Conservation (phyloP, 2,329 filamentous ascomycete genomes). For the Knufia fluminis region DNA sequence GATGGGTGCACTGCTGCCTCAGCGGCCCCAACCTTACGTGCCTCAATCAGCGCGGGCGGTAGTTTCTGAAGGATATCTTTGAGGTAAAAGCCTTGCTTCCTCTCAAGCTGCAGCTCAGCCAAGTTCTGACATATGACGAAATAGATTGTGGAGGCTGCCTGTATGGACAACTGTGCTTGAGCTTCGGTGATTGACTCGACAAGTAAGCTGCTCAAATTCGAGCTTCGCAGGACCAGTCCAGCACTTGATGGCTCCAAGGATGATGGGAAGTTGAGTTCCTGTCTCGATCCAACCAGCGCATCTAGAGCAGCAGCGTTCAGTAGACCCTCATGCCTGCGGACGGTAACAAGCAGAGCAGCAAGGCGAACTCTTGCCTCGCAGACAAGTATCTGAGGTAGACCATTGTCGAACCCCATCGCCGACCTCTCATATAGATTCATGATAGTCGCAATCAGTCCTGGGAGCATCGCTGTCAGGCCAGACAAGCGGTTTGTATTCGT, state of each 20-base stretch:
- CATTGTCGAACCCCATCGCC: constrained; percentile 43
- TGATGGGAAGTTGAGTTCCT: background rate
- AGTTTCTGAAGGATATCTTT: constrained; percentile 76
- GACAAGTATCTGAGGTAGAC: constrained; percentile 44
- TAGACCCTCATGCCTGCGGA: constrained; percentile 42
- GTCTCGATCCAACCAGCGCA: constrained; percentile 48
- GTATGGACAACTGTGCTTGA: constrained; percentile 2
- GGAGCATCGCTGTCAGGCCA: constrained; percentile 44
- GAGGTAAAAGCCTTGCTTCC: constrained; percentile 86
- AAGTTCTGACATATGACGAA: constrained; percentile 84
- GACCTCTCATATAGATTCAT: constrained; percentile 47
- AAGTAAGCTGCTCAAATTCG: background rate
- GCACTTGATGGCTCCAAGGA: background rate
- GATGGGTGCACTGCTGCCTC: constrained; percentile 94
- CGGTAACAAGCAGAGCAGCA: constrained; percentile 43
- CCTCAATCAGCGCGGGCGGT: constrained; percentile 77
- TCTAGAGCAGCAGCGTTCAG: constrained; percentile 45
- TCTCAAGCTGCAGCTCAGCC: constrained; percentile 64
- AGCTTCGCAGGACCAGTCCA: background rate
- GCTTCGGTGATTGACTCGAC: constrained; percentile 5
- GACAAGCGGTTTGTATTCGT: constrained; percentile 35
- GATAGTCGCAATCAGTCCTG: constrained; percentile 49
- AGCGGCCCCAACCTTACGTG: constrained; percentile 84
- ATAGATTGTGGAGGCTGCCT: constrained; percentile 2
- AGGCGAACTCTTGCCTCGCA: constrained; percentile 50